Evolutionary conservation across 441 rosid genomes (phyloP).

Genomic region (Jatropha podagrica): DNA sequence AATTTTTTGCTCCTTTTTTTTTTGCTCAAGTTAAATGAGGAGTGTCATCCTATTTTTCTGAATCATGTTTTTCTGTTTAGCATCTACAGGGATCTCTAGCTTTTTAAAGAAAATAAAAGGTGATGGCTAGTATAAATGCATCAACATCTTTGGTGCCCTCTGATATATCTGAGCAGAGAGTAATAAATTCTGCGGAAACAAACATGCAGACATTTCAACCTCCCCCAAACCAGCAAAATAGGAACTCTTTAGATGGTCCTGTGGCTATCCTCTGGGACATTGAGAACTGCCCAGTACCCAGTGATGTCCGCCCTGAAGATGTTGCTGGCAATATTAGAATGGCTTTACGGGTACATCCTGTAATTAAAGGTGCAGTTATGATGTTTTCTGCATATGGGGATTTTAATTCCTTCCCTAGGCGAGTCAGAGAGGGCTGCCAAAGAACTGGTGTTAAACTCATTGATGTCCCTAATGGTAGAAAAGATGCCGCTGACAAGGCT

Average conservation of each 20-base stretch:
- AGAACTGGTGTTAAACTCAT: constrained; percentile 93
- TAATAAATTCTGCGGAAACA: constrained; percentile 29
- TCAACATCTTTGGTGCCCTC: constrained; percentile 33
- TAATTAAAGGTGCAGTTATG: constrained; percentile 67
- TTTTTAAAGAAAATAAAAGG: constrained; percentile 8
- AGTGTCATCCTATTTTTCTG: constrained; percentile 6
- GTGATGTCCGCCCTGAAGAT: constrained; percentile 90
- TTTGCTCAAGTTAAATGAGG: not conserved
- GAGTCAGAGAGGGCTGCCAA: constrained; percentile 96
- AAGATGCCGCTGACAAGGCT: constrained; percentile 98
- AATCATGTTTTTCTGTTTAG: constrained; percentile 4
- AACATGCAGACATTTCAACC: constrained; percentile 36
- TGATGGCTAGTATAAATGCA: constrained; percentile 48
- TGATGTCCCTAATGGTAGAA: constrained; percentile 95
- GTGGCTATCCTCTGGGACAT: constrained; percentile 94
- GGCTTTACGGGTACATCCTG: constrained; percentile 86
- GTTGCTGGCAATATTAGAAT: constrained; percentile 87
- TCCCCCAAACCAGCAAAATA: constrained; percentile 35
- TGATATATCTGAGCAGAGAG: constrained; percentile 37
- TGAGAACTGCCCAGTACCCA: constrained; percentile 90
- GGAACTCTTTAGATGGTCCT: constrained; percentile 54
- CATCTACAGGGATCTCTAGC: constrained; percentile 24
- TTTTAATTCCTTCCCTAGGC: constrained; percentile 86
- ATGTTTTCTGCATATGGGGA: constrained; percentile 92
- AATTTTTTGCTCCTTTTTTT: not conserved